Base-by-base conservation (phyloP, 2,329 filamentous ascomycete species). In the Colletotrichum sp. region DNA sequence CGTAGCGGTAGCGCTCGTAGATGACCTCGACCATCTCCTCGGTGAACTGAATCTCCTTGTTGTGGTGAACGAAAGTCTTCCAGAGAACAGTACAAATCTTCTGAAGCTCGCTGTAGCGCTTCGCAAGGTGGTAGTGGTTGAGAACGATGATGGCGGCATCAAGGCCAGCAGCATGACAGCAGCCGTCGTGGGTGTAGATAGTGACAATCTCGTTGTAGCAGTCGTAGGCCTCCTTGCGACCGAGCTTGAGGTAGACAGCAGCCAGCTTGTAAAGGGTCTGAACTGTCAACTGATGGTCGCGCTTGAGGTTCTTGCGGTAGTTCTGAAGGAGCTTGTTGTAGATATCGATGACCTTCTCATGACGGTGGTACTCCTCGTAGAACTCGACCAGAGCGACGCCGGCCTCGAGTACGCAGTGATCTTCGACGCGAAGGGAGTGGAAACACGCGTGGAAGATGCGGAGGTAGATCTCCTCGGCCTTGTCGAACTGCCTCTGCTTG, bases 21-120 rank as follows among this genome's bases (percentile, higher is more conserved):
- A 89, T 84, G 76, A 88, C 84, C 72, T 87, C 85, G 5, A 89
- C 81, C 26, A 87, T 79, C 24, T 85, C 84, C 55, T 87, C 86
- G 1, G 87, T 86, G 57, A 88, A 76, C n/a, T 64, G 80, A 39
- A 84, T 81, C 73, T 84, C 84, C 18, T 83, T 84, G 24, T 87
- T 84, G 60, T 87, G 85, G 21, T 69, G 64, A 26, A 49, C 18
- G 6, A 76, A 73, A 3, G 73, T 76, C 60, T 87, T 85, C 89
- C 88, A 90, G 10, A 90, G 79, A 18, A 85, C 82, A 3, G 81
- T 82, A 71, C 88, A 89, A 13, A 90, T 83, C 12, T 85, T 83
- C 34, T 88, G 84, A 2, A 89, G 87, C 70, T 87, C 84, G 8
- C 83, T 81, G 87, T 86, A 89, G 70, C 86, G 84, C 76, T 84